Conservation (phyloP, 148 eudicot genomes). For the Rhododendron ovatum region DNA sequence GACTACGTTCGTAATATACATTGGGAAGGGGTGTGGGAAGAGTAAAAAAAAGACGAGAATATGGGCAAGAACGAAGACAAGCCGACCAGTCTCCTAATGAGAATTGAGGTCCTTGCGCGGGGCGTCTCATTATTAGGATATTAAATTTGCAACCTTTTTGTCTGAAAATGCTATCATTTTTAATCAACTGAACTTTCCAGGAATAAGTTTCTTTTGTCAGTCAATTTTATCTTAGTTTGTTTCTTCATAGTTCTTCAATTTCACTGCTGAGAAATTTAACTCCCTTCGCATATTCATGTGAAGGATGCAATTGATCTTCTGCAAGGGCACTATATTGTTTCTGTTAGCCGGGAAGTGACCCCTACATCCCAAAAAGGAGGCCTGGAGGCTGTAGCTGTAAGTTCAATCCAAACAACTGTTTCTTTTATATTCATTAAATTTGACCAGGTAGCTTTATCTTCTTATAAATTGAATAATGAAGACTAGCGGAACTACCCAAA, state of each 20-base stretch:
- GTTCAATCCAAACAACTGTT: conserved; percentile 20
- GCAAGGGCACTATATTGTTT: conserved; percentile 86
- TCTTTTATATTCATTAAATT: neutral
- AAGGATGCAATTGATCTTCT: conserved; percentile 94
- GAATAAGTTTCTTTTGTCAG: neutral
- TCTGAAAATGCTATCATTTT: neutral
- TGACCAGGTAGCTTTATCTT: neutral
- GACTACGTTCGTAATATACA: neutral
- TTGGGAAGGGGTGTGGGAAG: too few species aligned
- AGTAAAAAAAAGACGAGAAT: too few species aligned
- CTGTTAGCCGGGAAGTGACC: conserved; percentile 60
- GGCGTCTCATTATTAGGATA: neutral
- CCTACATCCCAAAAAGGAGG: conserved; percentile 59
- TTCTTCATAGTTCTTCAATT: neutral
- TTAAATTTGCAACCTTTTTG: neutral
- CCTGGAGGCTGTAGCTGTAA: conserved; percentile 82
- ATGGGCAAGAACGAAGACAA: too few species aligned
- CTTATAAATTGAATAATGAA: neutral
- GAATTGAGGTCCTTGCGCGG: too few species aligned
- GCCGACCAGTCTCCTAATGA: too few species aligned
- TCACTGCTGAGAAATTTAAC: neutral
- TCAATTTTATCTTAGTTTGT: neutral
- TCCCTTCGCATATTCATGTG: conserved; percentile 12
- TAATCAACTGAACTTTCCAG: neutral
- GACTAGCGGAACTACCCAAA: neutral